A percentile compares a stretch with the other conserved stretches of the same genome.
Evolutionary conservation across 2,329 filamentous ascomycete species (phyloP).

Genomic region (Colletotrichum sp.): DNA sequence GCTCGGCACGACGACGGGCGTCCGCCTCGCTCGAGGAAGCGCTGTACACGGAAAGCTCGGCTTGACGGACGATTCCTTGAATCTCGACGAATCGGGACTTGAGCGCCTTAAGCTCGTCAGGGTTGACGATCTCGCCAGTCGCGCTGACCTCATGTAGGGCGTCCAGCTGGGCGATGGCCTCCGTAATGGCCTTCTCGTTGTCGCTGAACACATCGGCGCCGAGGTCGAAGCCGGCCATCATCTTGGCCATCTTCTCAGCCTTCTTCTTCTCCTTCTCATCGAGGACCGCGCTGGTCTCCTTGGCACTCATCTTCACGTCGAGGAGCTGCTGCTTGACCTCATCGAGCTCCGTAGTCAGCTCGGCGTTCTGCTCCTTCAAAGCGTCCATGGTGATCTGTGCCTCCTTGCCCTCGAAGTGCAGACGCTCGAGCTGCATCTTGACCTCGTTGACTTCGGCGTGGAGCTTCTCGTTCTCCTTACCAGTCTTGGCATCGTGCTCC

Average conservation of each 20-base stretch:
- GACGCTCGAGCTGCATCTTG: slow-evolving; percentile 95
- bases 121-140: slow-evolving; percentile 78
- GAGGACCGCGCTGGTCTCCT: slow-evolving; percentile 86
- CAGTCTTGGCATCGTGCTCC: slow-evolving; percentile 81
- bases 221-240: slow-evolving; percentile 99
- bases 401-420: slow-evolving; percentile 96
- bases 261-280: slow-evolving; percentile 99
- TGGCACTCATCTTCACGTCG: slow-evolving; percentile 95
- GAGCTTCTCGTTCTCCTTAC: slow-evolving; percentile 89
- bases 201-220: slow-evolving; percentile 92
- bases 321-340: slow-evolving; percentile 96
- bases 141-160: slow-evolving; percentile 77
- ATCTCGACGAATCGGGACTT: slow-evolving; percentile 83
- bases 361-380: slow-evolving; percentile 92
- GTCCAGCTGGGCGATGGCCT: slow-evolving; percentile 85
- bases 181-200: slow-evolving; percentile 84
- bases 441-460: slow-evolving; percentile 88
- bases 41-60: slow-evolving; percentile 84
- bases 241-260: slow-evolving; percentile 99
- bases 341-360: slow-evolving; percentile 90
- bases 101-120: slow-evolving; percentile 81
- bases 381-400: slow-evolving; percentile 97
- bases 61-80: slow-evolving; percentile 90
- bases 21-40: slow-evolving; percentile 67
- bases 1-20: slow-evolving; percentile 72